Base-by-base conservation (phyloP, 371 early-diverging fungal genomes). In the Apophysomyces ossiformis region DNA sequence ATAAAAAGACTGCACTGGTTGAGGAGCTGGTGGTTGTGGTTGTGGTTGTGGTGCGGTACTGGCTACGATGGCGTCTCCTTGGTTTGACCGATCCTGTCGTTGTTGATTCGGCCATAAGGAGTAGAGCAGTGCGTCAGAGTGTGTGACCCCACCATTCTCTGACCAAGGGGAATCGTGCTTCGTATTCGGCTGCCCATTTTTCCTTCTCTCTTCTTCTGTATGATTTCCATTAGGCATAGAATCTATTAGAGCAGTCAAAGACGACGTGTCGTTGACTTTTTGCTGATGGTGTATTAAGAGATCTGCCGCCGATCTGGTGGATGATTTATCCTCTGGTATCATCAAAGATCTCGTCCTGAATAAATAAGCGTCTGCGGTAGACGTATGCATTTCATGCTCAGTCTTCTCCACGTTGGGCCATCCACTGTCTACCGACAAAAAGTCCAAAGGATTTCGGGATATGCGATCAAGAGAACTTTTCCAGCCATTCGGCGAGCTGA, bases 61-160 rank as follows among this genome's bases (percentile, higher is more conserved):
- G 39, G 66, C 32, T 26, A 26, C 32, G 3, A 26, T 3, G 32
- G 32, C 32, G 1, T 26, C 32, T 26, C 32, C 32, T 26, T 26
- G 32, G 32, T 26, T 26, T 26, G 32, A 26, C 32, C 32, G 1
- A 37, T 60, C 61, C 16, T 59, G 56, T 15, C 64, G 41, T 59
- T 72, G 73, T 18, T 58, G 62, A 44, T 69, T 66, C 18, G 47
- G 62, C 69, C 71, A 73, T 37, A 74, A 44, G 13, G 70, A 68
- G 64, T 73, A 70, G 37, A 69, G 61, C 56, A 73, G 62, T 32
- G 65, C 37, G 54, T 68, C 68, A 11, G 63, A 18, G 13, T 58
- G 63, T 26, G 32, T 26, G 32, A 26, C 32, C 2, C 32, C 32
- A 26, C 32, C 32, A 26, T 26, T 26, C 32, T 26, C 32, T 26